Evolutionary conservation across 2,329 filamentous ascomycete genomes (phyloP).

Genomic region (Fusarium sp.): DNA sequence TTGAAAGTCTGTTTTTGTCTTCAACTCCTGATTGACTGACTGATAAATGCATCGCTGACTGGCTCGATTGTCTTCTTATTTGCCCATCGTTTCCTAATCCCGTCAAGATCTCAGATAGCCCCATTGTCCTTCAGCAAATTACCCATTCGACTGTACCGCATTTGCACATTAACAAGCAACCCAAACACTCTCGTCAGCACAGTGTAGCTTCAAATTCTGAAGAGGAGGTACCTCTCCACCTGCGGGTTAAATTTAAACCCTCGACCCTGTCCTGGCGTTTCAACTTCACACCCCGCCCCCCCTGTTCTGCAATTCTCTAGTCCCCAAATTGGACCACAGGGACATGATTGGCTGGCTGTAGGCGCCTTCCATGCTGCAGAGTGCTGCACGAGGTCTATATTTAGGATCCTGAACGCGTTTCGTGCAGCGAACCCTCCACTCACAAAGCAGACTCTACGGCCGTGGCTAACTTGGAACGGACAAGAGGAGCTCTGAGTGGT

Average conservation of each 20-base stretch:
- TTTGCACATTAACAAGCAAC: conserved; percentile 4
- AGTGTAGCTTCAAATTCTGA: conserved; percentile 22
- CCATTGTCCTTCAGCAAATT: conserved; percentile 18
- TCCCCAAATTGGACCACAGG: conserved; percentile 40
- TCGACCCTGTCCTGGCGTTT: conserved; percentile 21
- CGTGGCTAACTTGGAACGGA: conserved; percentile 35
- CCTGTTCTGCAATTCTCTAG: conserved; percentile 31
- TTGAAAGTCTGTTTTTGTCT: conserved; percentile 15
- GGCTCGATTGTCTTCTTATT: background rate
- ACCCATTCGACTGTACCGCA: conserved; percentile 8
- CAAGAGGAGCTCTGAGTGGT: conserved; percentile 35
- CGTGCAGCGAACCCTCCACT: conserved; percentile 39
- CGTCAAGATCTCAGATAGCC: conserved; percentile 29
- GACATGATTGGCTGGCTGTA: conserved; percentile 45
- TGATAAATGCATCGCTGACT: background rate
- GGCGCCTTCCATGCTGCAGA: conserved; percentile 43
- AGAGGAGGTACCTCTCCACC: conserved; percentile 29
- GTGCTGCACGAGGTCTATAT: conserved; percentile 44
- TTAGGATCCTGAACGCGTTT: conserved; percentile 46
- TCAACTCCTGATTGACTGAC: conserved; percentile 11
- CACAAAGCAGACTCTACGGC: conserved; percentile 28
- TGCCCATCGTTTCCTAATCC: conserved; percentile 30
- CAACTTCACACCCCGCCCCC: conserved; percentile 5
- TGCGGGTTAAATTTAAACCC: conserved; percentile 43
- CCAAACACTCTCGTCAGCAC: conserved; percentile 24